These are phyloP conservation scores for Leptodermis oblonga DNA, from an alignment of 257 asterid species.

Conservation along the genomic window DNA sequence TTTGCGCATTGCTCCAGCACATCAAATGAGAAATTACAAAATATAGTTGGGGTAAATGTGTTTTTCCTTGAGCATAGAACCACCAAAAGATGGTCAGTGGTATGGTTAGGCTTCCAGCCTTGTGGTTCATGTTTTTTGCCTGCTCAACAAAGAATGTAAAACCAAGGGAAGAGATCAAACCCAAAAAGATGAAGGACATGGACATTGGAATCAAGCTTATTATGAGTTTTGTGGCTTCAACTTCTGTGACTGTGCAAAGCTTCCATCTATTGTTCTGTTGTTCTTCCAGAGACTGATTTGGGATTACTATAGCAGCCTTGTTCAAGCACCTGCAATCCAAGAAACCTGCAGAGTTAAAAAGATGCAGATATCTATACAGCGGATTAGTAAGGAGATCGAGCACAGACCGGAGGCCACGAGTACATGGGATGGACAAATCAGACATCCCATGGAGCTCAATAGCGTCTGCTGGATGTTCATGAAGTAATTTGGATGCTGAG, in stretches of 20 bases:
- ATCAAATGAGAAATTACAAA: not conserved
- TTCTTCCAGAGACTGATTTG: slow-evolving; percentile 18
- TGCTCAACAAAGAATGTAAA: slow-evolving; percentile 27
- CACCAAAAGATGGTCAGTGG: slow-evolving; percentile 24
- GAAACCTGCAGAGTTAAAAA: not conserved
- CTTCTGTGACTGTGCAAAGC: slow-evolving; percentile 25
- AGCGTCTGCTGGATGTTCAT: slow-evolving; percentile 4
- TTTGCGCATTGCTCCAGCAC: not conserved
- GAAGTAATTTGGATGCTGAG: slow-evolving; percentile 21
- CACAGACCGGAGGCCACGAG: slow-evolving; percentile 21
- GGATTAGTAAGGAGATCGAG: not conserved
- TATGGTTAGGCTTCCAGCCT: slow-evolving; percentile 21
- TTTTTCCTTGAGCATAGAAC: slow-evolving; percentile 10
- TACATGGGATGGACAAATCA: slow-evolving; percentile 12
- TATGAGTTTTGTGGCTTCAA: slow-evolving; percentile 24
- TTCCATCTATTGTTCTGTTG: slow-evolving; percentile 22
- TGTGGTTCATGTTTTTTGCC: slow-evolving; percentile 28
- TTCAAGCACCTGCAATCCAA: slow-evolving; percentile 20
- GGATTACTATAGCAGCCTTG: slow-evolving; percentile 31
- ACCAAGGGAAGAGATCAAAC: slow-evolving; percentile 15
- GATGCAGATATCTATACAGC: not conserved
- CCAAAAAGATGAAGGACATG: slow-evolving; percentile 21
- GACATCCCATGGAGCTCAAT: slow-evolving; percentile 17
- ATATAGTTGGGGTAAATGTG: slow-evolving; percentile 7
- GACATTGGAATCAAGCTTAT: slow-evolving; percentile 26